These are phyloP conservation scores for Leccinellum luteum DNA, from an alignment of 768 basidiomycete genomes.

Conservation along the genomic window DNA sequence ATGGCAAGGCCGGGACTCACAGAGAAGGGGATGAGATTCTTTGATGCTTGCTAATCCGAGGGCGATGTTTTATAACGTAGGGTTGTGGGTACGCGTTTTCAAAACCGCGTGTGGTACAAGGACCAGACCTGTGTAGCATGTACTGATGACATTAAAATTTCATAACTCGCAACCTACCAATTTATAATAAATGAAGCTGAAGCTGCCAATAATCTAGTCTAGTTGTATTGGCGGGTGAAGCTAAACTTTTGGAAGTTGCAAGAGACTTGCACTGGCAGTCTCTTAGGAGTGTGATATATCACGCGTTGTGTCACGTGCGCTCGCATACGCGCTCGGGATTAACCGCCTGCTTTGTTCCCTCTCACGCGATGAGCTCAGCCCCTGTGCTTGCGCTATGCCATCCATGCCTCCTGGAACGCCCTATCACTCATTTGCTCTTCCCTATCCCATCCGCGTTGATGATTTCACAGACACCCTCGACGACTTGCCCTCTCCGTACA, in stretches of 20 bases:
- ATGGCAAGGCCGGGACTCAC: background rate
- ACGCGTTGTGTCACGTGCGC: background rate
- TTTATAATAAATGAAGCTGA: too few relatives aligned
- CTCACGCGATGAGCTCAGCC: conserved; percentile 4
- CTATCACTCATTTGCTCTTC: conserved; percentile 69
- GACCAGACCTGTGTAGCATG: too few relatives aligned
- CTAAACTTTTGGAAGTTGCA: too few relatives aligned
- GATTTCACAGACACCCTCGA: conserved; percentile 57
- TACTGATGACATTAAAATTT: too few relatives aligned
- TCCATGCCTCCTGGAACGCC: conserved; percentile 79
- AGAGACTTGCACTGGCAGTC: too few relatives aligned
- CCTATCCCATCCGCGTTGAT: conserved; percentile 87
- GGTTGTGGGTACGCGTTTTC: background rate
- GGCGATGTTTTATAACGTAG: background rate
- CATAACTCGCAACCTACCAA: background rate
- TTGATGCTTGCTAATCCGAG: background rate
- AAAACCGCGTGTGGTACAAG: too few relatives aligned
- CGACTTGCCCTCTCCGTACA: conserved; percentile 30
- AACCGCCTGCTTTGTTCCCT: background rate
- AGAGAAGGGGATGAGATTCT: too few relatives aligned
- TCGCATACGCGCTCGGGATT: too few relatives aligned
- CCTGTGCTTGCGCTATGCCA: too few relatives aligned
- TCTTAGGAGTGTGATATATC: too few relatives aligned
- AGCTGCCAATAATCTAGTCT: too few relatives aligned
- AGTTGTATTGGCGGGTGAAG: too few relatives aligned